Base-by-base conservation (phyloP, 805 yeast species). In the Saccharomycopsis javanensis region DNA sequence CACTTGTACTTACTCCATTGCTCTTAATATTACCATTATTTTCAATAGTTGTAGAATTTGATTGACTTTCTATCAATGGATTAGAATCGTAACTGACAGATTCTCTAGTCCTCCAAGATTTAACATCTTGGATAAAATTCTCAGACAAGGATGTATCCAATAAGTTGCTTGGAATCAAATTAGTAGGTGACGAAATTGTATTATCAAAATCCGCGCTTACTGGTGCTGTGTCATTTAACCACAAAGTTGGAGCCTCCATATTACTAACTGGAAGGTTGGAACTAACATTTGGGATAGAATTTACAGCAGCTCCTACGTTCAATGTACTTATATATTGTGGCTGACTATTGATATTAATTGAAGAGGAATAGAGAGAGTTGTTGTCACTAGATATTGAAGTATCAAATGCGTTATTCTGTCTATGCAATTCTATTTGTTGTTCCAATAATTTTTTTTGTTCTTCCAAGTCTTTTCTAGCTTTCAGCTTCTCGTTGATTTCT, bases 401-500 rank as follows among this genome's bases (percentile, higher is more conserved):
- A 15, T 42, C 48, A 20, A 20, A 42, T 3, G 48, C 28, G 23
- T 42, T 42, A 42, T 18, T 55, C 16, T 42, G 56, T 30, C 37
- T 46, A n/a, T 50, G 56, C 30, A 23, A 11, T 23, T 53, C 50
- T 20, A 37, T 30, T 42, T 53, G 50, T 16, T 38, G 51, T 18
- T 30, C 35, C 27, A 25, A 16, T 18, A 28, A 6, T 23, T 33
- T 55, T 20, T 53, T 52, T 51, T 58, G 54, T 35, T 50, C 25
- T 34, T 58, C 61, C 20, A 52, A n/a, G 30, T 55, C 56, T 34
- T 54, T 56, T 27, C 51, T 37, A 7, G 54, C 59, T 15, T 56
- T 20, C 38, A 50, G 54, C 37, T 50, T 27, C 5, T 27, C 30
- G 15, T 59, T 56, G 15, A 59, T 13, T 25, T 38, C 50, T 45